These are phyloP conservation scores for Rhizoclosmatium sp. DNA, from an alignment of 192 early-diverging fungal species.

Conservation along the genomic window DNA sequence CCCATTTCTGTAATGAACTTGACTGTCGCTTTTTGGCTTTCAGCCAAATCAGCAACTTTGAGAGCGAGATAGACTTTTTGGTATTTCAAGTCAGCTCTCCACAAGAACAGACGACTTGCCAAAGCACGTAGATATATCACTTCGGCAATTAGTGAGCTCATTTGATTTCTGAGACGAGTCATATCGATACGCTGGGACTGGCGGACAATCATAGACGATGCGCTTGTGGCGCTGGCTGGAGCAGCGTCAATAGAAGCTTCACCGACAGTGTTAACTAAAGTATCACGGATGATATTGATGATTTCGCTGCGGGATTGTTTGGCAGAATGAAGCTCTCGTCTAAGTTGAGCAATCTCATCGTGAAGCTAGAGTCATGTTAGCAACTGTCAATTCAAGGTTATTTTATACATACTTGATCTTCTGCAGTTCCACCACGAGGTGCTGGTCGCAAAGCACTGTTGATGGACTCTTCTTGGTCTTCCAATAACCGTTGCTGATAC, in stretches of 20 bases:
- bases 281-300: constrained; percentile 37
- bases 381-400: background rate
- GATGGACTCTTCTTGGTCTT: constrained; percentile 42
- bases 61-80: constrained; percentile 56
- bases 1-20: constrained; percentile 42
- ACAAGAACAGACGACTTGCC: constrained; percentile 45
- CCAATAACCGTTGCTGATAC: constrained; percentile 18
- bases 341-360: constrained; percentile 39
- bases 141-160: constrained; percentile 45
- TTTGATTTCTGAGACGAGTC: constrained; percentile 26
- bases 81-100: constrained; percentile 56
- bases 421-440: constrained; percentile 15
- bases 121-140: constrained; percentile 48
- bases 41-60: constrained; percentile 49
- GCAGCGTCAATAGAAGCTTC: constrained; percentile 21
- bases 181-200: background rate
- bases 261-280: constrained; percentile 40
- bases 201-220: constrained; percentile 4
- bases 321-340: constrained; percentile 30
- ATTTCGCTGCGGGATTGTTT: constrained; percentile 37
- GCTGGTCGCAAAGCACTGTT: constrained; percentile 38
- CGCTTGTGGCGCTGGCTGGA: background rate
- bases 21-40: constrained; percentile 39
- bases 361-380: background rate
- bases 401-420: constrained; percentile 3